A percentile compares a stretch with the other conserved stretches of the same genome.
Conservation (phyloP, 257 asterid species). For the Misopates orontium region DNA sequence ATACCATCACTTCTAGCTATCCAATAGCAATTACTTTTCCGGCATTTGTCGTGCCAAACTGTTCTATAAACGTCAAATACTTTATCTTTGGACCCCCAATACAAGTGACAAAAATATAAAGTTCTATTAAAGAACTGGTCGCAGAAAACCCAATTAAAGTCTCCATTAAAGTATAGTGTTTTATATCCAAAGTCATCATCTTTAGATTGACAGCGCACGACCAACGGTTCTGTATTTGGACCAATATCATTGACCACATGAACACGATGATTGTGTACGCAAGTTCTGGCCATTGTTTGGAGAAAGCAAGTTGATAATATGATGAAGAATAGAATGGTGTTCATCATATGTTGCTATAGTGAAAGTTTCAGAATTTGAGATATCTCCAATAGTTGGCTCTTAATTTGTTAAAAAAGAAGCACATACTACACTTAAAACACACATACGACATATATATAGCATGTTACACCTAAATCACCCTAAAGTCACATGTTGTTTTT, state of each 20-base stretch:
- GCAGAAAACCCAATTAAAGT: neutral
- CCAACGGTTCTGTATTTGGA: too few relatives aligned
- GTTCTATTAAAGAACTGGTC: neutral
- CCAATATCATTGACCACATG: neutral
- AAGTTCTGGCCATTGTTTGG: neutral
- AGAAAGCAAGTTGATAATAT: neutral
- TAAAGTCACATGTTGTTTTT: too few relatives aligned
- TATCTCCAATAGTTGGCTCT: too few relatives aligned
- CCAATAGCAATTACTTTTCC: neutral
- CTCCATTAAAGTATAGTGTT: neutral
- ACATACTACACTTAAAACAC: too few relatives aligned
- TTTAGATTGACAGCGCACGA: too few relatives aligned
- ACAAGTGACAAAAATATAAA: neutral
- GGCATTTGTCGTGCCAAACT: neutral
- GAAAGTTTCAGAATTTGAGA: too few relatives aligned
- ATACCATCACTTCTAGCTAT: too few relatives aligned
- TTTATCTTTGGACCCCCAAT: constrained; percentile 1
- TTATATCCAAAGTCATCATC: neutral
- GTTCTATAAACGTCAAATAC: neutral
- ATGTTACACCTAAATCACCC: too few relatives aligned
- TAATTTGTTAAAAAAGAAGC: too few relatives aligned
- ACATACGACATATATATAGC: too few relatives aligned
- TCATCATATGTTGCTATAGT: neutral
- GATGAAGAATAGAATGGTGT: neutral
- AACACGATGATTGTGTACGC: neutral